These are phyloP conservation scores for Myxozyma neotropica DNA, from an alignment of 805 yeast species.

Conservation along the genomic window DNA sequence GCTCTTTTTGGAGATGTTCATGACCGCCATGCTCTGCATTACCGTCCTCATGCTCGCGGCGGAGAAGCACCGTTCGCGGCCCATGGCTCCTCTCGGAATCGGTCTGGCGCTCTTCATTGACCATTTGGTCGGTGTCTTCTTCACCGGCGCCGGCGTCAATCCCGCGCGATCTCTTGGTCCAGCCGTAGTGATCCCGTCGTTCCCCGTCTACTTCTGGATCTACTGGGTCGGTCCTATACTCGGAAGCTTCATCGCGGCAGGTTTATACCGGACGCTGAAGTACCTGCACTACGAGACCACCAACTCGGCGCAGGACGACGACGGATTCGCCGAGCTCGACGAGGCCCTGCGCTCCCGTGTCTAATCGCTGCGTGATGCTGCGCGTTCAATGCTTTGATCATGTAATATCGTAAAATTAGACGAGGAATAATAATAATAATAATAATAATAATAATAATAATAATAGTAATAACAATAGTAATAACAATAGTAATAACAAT, in stretches of 20 bases:
- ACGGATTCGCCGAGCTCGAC: constrained; percentile 35
- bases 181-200: constrained; percentile 65
- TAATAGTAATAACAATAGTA: background rate
- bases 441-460: no score
- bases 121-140: constrained; percentile 77
- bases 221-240: constrained; percentile 88
- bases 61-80: constrained; percentile 74
- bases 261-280: constrained; percentile 68
- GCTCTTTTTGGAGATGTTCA: constrained; percentile 78
- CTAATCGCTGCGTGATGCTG: background rate
- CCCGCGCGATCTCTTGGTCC: constrained; percentile 92
- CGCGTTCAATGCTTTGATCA: background rate
- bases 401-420: no score
- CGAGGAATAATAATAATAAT: background rate
- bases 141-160: constrained; percentile 89
- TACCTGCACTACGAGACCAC: constrained; percentile 66
- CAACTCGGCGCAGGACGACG: constrained; percentile 71
- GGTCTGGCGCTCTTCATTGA: constrained; percentile 82
- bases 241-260: constrained; percentile 68
- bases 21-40: constrained; percentile 69
- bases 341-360: constrained; percentile 11
- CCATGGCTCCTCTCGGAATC: constrained; percentile 78
- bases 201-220: constrained; percentile 87
- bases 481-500: no score
- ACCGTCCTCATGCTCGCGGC: constrained; percentile 83